Percentiles rank a stretch among this genome's conserved stretches.
phyloP scores from a whole-genome alignment of 2,329 filamentous ascomycete genomes.

The Phialocephala sp. region DNA sequence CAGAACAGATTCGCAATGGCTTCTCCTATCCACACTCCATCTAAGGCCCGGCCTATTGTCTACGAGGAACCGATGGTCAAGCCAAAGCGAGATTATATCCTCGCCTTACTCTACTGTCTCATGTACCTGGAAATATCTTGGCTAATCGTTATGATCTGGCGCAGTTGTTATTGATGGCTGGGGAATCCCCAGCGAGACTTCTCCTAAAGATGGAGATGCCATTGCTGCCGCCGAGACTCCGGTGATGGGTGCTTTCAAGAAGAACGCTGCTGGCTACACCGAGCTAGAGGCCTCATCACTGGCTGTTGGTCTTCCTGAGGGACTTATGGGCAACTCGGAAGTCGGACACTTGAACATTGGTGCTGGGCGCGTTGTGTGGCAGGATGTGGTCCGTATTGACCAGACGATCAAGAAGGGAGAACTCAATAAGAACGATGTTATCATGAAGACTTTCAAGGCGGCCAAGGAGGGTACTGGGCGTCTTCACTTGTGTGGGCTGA shows the following conservation, averaged over 20 bases:
- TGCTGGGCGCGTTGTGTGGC: conserved; percentile 96
- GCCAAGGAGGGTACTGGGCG: conserved; percentile 90
- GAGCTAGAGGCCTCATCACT: conserved; percentile 95
- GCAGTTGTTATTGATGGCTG: conserved; percentile 98
- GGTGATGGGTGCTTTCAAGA: conserved; percentile 90
- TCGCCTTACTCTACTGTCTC: conserved; percentile 57
- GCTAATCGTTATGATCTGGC: conserved; percentile 62
- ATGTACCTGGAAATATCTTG: conserved; percentile 62
- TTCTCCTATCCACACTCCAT: conserved; percentile 8
- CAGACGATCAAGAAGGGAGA: conserved; percentile 71
- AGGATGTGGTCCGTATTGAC: conserved; percentile 97
- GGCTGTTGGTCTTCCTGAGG: conserved; percentile 93
- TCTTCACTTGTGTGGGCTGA: conserved; percentile 88
- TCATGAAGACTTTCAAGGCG: conserved; percentile 68
- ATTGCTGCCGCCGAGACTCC: conserved; percentile 94
- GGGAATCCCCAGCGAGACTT: conserved; percentile 83
- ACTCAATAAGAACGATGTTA: conserved; percentile 44
- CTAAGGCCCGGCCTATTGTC: conserved; percentile 14
- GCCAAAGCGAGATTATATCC: conserved; percentile 44
- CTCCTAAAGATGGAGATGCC: conserved; percentile 89
- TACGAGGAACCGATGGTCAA: conserved; percentile 20
- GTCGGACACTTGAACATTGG: conserved; percentile 99
- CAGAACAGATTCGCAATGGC: conserved; percentile 13
- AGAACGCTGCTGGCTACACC: conserved; percentile 82
- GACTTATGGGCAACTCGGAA: conserved; percentile 98